These are phyloP conservation scores for Exophiala xenobiotica DNA, from an alignment of 2,329 filamentous ascomycete genomes.

Conservation along the genomic window DNA sequence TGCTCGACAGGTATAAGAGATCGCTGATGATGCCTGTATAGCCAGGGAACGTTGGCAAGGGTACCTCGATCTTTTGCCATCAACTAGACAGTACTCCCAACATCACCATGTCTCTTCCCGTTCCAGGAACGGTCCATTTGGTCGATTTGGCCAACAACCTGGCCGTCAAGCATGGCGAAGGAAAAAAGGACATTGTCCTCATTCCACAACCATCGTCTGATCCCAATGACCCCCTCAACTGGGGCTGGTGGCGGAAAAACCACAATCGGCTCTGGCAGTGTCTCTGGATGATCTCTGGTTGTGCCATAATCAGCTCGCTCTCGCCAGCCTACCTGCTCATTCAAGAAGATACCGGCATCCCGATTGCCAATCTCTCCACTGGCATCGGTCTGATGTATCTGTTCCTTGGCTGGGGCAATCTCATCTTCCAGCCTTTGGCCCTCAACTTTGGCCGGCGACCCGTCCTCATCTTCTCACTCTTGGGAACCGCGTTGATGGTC, in stretches of 20 bases:
- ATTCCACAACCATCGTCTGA: not conserved
- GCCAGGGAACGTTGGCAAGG: too few relatives aligned
- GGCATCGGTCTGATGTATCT: too few relatives aligned
- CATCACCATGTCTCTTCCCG: too few relatives aligned
- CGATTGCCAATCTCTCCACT: too few relatives aligned
- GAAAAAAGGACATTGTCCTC: not conserved
- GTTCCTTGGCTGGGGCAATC: slow-evolving; percentile 41
- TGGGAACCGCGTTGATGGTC: slow-evolving; percentile 36
- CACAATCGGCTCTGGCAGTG: not conserved
- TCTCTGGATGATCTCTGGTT: not conserved
- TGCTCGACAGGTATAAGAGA: too few relatives aligned
- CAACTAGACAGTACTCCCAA: too few relatives aligned
- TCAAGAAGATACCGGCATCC: too few relatives aligned
- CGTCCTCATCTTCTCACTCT: slow-evolving; percentile 24
- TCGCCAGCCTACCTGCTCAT: too few relatives aligned
- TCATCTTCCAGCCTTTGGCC: slow-evolving; percentile 50
- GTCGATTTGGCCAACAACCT: not conserved
- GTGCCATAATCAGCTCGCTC: not conserved
- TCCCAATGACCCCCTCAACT: not conserved
- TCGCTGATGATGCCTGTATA: too few relatives aligned
- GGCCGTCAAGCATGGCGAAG: not conserved
- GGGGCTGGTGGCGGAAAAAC: not conserved
- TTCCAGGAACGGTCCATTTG: not conserved
- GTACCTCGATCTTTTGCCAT: too few relatives aligned
- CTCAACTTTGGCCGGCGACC: slow-evolving; percentile 41